Evolutionary conservation across 345 rosid genomes (phyloP).

Genomic region (Geranium rotundifolium): DNA sequence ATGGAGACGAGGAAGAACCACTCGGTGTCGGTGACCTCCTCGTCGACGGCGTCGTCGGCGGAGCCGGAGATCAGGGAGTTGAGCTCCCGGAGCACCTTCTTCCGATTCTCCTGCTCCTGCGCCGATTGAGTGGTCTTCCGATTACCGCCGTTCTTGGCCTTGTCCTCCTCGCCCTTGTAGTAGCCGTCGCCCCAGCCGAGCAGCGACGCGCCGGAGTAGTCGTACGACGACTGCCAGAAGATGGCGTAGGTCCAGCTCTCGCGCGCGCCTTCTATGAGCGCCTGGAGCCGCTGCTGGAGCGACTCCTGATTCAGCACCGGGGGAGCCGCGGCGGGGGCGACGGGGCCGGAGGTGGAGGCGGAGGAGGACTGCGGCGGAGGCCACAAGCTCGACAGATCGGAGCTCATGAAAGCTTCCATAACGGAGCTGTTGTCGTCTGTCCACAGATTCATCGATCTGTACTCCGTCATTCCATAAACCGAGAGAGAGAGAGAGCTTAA

Average conservation of each 20-base stretch:
- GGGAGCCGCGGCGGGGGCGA: no score
- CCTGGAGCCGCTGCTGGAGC: conserved; percentile 84
- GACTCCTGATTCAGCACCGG: conserved; percentile 43
- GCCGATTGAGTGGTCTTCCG: conserved; percentile 24
- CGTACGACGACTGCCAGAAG: conserved; percentile 85
- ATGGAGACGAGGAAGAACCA: conserved; percentile 85
- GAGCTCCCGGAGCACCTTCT: conserved; percentile 63
- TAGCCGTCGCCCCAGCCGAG: conserved; percentile 93
- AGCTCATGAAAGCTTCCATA: conserved; percentile 91
- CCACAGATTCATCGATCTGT: conserved; percentile 71
- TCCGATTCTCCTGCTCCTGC: conserved; percentile 75
- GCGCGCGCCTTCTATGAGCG: conserved; percentile 57
- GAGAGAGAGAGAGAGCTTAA: no score
- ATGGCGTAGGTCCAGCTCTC: conserved; percentile 90
- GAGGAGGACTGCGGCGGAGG: conserved; percentile 24
- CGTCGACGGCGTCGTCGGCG: conserved; percentile 59
- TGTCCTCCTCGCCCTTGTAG: conserved; percentile 79
- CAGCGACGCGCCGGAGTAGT: conserved; percentile 44
- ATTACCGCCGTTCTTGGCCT: conserved; percentile 28
- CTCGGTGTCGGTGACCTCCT: conserved; percentile 92
- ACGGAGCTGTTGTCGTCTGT: conserved; percentile 75
- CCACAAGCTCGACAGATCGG: conserved; percentile 72
- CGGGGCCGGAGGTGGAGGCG: conserved; percentile 9
- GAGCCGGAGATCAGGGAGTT: conserved; percentile 71
- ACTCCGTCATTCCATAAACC: conserved; percentile 28